These are phyloP conservation scores for Lojkania enalia DNA, from an alignment of 2,329 filamentous ascomycete genomes.

Conservation along the genomic window DNA sequence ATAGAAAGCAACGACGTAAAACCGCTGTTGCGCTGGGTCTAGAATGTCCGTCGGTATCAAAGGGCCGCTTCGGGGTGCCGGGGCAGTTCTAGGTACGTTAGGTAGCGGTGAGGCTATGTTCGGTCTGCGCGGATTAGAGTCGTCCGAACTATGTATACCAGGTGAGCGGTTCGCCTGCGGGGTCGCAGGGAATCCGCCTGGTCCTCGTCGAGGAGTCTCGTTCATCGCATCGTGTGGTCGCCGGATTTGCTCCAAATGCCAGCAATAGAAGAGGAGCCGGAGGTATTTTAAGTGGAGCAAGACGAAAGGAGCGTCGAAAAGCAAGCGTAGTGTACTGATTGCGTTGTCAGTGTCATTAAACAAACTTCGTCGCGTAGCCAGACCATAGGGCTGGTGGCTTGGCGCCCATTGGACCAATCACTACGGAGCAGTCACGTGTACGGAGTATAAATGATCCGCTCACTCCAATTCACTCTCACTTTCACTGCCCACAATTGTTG, in stretches of 20 bases:
- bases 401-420: not conserved
- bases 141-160: conserved; percentile 26
- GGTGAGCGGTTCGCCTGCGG: conserved; percentile 55
- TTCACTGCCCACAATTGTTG: conserved; percentile 3
- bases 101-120: conserved; percentile 41
- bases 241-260: no score
- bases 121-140: conserved; percentile 25
- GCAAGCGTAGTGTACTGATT: no score
- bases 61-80: conserved; percentile 52
- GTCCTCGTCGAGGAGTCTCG: conserved; percentile 79
- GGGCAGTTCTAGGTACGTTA: conserved; percentile 33
- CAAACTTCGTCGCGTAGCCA: no score
- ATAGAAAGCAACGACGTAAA: conserved; percentile 85
- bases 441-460: not conserved
- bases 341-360: no score
- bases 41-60: conserved; percentile 80
- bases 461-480: conserved; percentile 4
- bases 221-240: conserved; percentile 68
- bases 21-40: conserved; percentile 87
- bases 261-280: no score
- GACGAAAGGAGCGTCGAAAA: no score
- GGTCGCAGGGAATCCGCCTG: conserved; percentile 74
- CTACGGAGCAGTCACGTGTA: not conserved
- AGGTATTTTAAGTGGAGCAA: no score
- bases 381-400: not conserved